Percentiles rank a stretch among this genome's conserved stretches.
Evolutionary conservation across 106 monocot genomes (phyloP).

Genomic region (Iris macrosiphon): DNA sequence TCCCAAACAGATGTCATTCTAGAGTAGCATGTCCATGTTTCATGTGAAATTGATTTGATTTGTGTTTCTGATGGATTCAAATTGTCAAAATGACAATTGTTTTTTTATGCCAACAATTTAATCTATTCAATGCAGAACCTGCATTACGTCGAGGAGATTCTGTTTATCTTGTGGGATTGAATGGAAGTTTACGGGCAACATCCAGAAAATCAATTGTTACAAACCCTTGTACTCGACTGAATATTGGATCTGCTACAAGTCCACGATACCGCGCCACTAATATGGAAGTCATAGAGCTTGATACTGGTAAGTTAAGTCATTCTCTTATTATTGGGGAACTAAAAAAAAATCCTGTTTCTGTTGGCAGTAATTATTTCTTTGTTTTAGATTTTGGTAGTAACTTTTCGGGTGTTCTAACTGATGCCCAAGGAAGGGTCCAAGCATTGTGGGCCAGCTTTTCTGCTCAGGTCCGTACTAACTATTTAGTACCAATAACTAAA

Average conservation of each 20-base stretch:
- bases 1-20: too few relatives aligned
- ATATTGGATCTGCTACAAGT: conserved; percentile 78
- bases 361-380: not conserved
- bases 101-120: too few relatives aligned
- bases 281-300: conserved; percentile 95
- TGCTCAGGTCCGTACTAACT: conserved; percentile 54
- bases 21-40: too few relatives aligned
- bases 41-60: too few relatives aligned
- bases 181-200: conserved; percentile 78
- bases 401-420: conserved; percentile 77
- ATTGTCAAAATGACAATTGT: too few relatives aligned
- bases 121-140: conserved; percentile 69
- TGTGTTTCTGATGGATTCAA: too few relatives aligned
- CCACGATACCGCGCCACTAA: conserved; percentile 83
- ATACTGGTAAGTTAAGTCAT: conserved; percentile 46
- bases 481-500: too few relatives aligned
- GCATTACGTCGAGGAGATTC: conserved; percentile 72
- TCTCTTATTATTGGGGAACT: not conserved
- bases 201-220: conserved; percentile 83
- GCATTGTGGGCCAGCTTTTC: conserved; percentile 95
- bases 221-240: conserved; percentile 80
- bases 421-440: conserved; percentile 76
- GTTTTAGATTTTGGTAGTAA: conserved; percentile 77
- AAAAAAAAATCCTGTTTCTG: not conserved
- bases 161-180: conserved; percentile 78